Evolutionary conservation across 441 rosid genomes (phyloP).

Genomic region (Croton laevigatus): DNA sequence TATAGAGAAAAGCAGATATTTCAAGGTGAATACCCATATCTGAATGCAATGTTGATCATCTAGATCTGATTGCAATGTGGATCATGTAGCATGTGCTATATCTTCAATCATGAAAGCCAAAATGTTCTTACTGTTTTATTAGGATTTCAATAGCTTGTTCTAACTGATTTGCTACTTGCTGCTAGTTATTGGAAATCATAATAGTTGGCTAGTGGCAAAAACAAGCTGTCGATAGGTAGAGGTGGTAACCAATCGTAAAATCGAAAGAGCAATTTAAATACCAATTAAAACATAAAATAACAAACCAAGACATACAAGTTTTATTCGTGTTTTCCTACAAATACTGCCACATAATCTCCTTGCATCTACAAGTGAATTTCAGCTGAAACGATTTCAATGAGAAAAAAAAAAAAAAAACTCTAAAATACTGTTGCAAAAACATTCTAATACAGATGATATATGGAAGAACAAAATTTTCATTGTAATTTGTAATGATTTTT

Average conservation of each 20-base stretch:
- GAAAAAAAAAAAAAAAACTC: too few relatives aligned
- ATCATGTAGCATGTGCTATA: not conserved
- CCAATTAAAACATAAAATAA: not conserved
- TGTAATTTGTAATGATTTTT: not conserved
- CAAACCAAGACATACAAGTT: not conserved
- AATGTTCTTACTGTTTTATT: not conserved
- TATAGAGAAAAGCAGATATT: slow-evolving; percentile 33
- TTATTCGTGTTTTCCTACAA: not conserved
- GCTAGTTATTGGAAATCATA: not conserved
- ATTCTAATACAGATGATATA: not conserved
- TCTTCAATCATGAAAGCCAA: not conserved
- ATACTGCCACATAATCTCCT: not conserved
- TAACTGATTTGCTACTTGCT: not conserved
- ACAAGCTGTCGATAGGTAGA: not conserved
- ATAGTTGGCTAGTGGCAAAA: not conserved
- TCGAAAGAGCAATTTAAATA: not conserved
- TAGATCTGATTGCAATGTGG: slow-evolving; percentile 12
- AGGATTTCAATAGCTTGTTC: not conserved
- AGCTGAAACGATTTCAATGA: not conserved
- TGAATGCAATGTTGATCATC: slow-evolving; percentile 12
- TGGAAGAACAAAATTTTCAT: not conserved
- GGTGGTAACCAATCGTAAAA: not conserved
- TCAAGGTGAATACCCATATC: slow-evolving; percentile 26
- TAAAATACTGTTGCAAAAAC: not conserved
- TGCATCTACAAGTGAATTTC: not conserved